These are phyloP conservation scores for Heracleum sosnowskyi DNA, from an alignment of 129 eudicot genomes.

Conservation along the genomic window DNA sequence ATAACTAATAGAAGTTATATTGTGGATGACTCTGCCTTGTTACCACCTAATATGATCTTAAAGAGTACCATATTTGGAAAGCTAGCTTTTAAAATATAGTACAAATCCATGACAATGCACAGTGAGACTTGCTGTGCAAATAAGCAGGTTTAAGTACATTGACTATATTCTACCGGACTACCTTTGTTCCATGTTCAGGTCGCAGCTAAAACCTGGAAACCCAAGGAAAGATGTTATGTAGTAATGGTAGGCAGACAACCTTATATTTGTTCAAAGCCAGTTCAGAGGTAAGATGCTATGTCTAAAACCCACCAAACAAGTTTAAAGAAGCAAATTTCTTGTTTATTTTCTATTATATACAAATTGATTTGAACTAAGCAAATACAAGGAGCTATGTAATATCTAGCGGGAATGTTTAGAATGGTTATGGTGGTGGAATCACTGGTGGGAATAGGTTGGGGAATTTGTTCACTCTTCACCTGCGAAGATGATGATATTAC, in stretches of 20 bases:
- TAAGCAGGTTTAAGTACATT: not conserved
- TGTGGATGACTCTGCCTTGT: not conserved
- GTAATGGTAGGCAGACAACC: not conserved
- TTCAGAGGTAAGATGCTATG: not conserved
- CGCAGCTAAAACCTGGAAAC: not conserved
- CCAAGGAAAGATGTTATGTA: not conserved
- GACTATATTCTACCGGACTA: not conserved
- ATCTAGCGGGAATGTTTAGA: not conserved
- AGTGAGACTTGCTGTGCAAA: not conserved
- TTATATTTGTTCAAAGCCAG: not conserved
- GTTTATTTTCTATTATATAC: too few relatives aligned
- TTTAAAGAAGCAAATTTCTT: not conserved
- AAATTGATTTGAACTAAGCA: too few relatives aligned
- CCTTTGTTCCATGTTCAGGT: not conserved
- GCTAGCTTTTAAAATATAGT: not conserved
- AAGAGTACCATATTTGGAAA: not conserved
- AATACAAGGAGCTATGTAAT: not conserved
- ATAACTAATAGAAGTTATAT: not conserved
- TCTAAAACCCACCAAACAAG: not conserved
- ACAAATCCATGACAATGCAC: not conserved
- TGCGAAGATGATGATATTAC: too few relatives aligned
- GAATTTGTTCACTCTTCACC: not conserved
- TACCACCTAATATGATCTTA: not conserved
- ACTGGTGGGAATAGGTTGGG: not conserved
- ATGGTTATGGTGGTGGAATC: not conserved